Evolutionary conservation across 2,329 filamentous ascomycete genomes (phyloP), one percentile per base, ranked within the genome.

Genomic region (Trichocomaceae sp.): DNA sequence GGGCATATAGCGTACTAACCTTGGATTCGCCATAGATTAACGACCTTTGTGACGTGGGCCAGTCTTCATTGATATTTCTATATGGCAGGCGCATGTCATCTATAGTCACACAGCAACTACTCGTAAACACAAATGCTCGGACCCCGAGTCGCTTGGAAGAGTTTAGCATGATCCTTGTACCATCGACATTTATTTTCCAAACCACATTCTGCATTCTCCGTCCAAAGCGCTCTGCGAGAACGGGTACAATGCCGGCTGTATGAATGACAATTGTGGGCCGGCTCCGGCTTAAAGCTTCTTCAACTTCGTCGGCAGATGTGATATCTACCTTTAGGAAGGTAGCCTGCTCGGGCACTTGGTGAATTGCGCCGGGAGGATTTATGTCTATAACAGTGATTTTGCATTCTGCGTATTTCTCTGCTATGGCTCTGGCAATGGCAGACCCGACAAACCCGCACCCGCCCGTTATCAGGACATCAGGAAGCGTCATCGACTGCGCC

Each of bases 101-200:
- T 3, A 76, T 73, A 35, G 82, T 66, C 8, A 78, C 78, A 29
- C 79, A 80, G 55, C 78, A 78, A 61, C 72, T 78, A 62, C 78
- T 81, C 29, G 81, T 83, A 61, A 79, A 82, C 47, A 84, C 72
- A 45, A 84, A 75, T 0, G 71, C 75, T 50, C 69, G 72, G 41
- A 75, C 79, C 1, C 75, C 76, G 44, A 61, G 68, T 26, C 67
- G 62, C 58, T 70, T 69, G 1, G 77, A 72, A 3, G 75, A 75
- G 2, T 75, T 66, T 6, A 84, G 62, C 50, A 83, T 71, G 62
- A 81, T 79, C 46, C 67, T 66, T 3, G 81, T 83, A 6, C 81
- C 81, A 22, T 76, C 71, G 41, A 81, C 75, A 63, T 83, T 84
- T 57, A 80, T 67, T 19, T 66, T 68, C 60, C 75, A 78, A 23